These are phyloP conservation scores for Calvatia gigantea DNA, from an alignment of 768 basidiomycete species.

Conservation along the genomic window DNA sequence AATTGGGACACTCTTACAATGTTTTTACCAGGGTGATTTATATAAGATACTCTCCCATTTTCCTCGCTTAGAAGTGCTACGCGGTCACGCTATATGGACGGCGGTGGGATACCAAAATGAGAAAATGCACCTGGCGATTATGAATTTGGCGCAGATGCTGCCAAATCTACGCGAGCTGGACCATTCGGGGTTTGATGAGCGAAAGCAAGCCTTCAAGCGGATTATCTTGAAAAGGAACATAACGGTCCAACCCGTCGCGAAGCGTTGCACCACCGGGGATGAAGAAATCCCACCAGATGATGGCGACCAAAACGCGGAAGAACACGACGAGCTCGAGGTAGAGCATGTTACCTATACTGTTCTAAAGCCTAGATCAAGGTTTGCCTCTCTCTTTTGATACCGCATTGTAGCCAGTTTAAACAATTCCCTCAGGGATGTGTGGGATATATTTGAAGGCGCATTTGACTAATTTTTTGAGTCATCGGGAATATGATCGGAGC, in stretches of 20 bases:
- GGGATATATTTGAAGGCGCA: slow-evolving; percentile 23
- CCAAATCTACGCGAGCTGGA: slow-evolving; percentile 41
- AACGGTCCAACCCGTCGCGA: background rate
- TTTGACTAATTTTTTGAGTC: no score
- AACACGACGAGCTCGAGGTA: slow-evolving; percentile 14
- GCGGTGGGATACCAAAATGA: slow-evolving; percentile 32
- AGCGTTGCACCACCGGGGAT: background rate
- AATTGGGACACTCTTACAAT: background rate
- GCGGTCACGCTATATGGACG: slow-evolving; percentile 39
- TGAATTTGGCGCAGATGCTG: slow-evolving; percentile 34
- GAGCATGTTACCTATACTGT: slow-evolving; percentile 32
- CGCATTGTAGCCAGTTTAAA: background rate
- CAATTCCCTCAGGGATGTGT: slow-evolving; percentile 14
- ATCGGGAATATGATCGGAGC: no score
- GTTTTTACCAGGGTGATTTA: slow-evolving; percentile 30
- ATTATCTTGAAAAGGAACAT: slow-evolving; percentile 34
- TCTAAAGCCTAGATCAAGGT: slow-evolving; percentile 27
- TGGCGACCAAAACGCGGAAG: slow-evolving; percentile 13
- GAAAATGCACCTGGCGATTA: slow-evolving; percentile 39
- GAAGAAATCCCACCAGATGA: background rate
- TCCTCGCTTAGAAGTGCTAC: slow-evolving; percentile 38
- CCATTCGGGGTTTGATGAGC: slow-evolving; percentile 32
- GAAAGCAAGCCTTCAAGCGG: slow-evolving; percentile 29
- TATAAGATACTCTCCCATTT: slow-evolving; percentile 38
- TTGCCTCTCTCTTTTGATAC: background rate